A percentile compares a stretch with the other conserved stretches of the same genome.
Evolutionary conservation across 2,329 filamentous ascomycete genomes (phyloP).

Genomic region (Phoma sp.): DNA sequence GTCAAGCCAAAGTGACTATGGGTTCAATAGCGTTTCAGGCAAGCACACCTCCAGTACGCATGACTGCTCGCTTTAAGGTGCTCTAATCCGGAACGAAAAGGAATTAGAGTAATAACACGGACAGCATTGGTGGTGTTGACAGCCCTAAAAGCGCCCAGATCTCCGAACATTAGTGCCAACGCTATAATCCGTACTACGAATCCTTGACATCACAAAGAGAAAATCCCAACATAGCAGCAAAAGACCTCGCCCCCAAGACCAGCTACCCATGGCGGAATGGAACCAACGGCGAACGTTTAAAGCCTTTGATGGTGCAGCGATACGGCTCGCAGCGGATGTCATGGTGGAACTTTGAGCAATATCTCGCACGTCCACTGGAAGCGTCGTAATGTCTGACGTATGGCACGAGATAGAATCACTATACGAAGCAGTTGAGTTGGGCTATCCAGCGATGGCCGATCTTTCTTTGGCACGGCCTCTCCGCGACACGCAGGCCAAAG

Average conservation of each 20-base stretch:
- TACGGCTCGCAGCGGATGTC: not conserved
- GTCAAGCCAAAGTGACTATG: too few relatives aligned
- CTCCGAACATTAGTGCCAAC: not conserved
- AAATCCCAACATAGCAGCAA: too few relatives aligned
- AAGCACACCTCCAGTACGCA: too few relatives aligned
- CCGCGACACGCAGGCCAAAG: not conserved
- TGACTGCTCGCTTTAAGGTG: too few relatives aligned
- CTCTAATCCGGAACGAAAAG: too few relatives aligned
- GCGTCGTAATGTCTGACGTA: not conserved
- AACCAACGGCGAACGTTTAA: not conserved
- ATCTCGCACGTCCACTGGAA: not conserved
- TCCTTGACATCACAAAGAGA: too few relatives aligned
- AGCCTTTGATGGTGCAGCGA: not conserved
- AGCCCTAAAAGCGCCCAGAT: not conserved
- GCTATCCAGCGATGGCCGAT: not conserved
- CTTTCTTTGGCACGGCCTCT: not conserved
- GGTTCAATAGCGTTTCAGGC: too few relatives aligned
- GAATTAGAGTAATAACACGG: too few relatives aligned
- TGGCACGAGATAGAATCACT: not conserved
- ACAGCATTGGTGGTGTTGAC: too few relatives aligned
- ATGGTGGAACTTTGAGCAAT: not conserved
- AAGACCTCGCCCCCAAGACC: too few relatives aligned
- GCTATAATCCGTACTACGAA: too few relatives aligned
- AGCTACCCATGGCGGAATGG: too few relatives aligned
- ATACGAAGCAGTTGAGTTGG: not conserved